A percentile compares a stretch with the other conserved stretches of the same genome.
phyloP scores from a whole-genome alignment of 148 eudicot species.

The Chenopodium formosanum region DNA sequence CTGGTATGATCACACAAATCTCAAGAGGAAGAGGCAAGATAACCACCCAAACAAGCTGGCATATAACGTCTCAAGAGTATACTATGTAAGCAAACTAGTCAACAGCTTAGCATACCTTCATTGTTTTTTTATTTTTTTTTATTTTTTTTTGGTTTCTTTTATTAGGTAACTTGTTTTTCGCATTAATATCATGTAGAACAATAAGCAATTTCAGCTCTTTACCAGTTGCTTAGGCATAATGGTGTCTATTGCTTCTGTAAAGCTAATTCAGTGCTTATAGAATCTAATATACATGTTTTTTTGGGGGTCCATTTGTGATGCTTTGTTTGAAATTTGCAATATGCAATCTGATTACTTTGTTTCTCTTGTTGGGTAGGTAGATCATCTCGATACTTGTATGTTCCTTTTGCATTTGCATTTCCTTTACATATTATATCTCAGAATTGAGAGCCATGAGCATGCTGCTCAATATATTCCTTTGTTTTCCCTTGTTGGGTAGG shows the following conservation, averaged over 20 bases:
- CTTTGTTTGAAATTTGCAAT: neutral
- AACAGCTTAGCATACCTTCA: constrained; percentile 24
- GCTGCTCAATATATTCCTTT: neutral
- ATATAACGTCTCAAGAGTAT: constrained; percentile 18
- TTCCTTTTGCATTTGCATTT: neutral
- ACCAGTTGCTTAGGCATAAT: neutral
- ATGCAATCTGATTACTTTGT: neutral
- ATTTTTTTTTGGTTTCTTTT: constrained; percentile 1
- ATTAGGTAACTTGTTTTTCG: constrained; percentile 18
- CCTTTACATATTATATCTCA: neutral
- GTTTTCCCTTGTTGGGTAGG: neutral
- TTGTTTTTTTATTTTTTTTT: constrained; percentile 15
- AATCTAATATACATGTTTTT: constrained; percentile 2
- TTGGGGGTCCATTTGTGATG: neutral
- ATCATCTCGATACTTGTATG: neutral
- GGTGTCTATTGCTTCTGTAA: constrained; percentile 20
- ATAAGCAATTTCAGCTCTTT: constrained; percentile 10
- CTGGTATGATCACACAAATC: constrained; percentile 10
- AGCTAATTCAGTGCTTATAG: constrained; percentile 4
- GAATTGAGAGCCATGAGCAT: neutral
- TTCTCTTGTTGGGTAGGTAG: neutral
- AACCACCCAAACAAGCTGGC: constrained; percentile 2
- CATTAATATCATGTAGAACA: constrained; percentile 12
- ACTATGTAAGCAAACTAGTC: constrained; percentile 35
- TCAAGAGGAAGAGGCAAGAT: neutral